These are phyloP conservation scores for Colletotrichum spaethianum DNA, from an alignment of 2,329 filamentous ascomycete species.

Conservation along the genomic window DNA sequence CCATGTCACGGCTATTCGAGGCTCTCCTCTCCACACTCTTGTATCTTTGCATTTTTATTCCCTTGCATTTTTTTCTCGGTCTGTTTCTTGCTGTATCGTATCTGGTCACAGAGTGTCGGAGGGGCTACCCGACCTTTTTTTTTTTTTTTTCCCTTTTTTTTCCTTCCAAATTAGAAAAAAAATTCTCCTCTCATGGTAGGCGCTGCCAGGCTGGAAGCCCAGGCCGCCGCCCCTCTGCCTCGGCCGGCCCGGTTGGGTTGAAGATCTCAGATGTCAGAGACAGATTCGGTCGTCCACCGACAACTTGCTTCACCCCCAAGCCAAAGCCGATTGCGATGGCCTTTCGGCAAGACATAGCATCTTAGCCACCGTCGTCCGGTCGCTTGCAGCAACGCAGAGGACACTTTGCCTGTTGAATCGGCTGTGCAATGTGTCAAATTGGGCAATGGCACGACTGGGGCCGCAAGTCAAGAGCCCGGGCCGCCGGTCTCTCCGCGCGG, in stretches of 20 bases:
- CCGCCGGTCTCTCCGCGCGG: slow-evolving; percentile 29
- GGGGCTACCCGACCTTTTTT: slow-evolving; percentile 21
- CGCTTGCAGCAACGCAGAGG: neutral
- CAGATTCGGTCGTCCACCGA: neutral
- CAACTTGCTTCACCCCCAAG: neutral
- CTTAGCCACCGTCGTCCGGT: neutral
- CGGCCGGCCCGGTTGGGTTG: slow-evolving; percentile 27
- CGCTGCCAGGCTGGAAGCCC: neutral
- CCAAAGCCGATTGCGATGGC: slow-evolving; percentile 14
- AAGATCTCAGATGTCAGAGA: slow-evolving; percentile 20
- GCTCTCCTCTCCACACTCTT: slow-evolving; percentile 36
- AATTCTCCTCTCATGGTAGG: slow-evolving; percentile 4
- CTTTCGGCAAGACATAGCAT: slow-evolving; percentile 11
- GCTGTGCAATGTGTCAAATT: slow-evolving; percentile 1
- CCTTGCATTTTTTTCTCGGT: slow-evolving; percentile 5
- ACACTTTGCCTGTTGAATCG: neutral
- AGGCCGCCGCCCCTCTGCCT: neutral
- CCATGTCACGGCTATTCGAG: slow-evolving; percentile 39
- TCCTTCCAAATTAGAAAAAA: neutral
- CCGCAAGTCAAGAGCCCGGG: neutral
- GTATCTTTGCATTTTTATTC: neutral
- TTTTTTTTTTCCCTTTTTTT: neutral
- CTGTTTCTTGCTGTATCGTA: slow-evolving; percentile 15
- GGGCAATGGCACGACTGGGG: neutral
- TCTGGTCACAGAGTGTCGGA: slow-evolving; percentile 30